Evolutionary conservation across 768 basidiomycete genomes (phyloP).

Genomic region (Mycena latifolia): DNA sequence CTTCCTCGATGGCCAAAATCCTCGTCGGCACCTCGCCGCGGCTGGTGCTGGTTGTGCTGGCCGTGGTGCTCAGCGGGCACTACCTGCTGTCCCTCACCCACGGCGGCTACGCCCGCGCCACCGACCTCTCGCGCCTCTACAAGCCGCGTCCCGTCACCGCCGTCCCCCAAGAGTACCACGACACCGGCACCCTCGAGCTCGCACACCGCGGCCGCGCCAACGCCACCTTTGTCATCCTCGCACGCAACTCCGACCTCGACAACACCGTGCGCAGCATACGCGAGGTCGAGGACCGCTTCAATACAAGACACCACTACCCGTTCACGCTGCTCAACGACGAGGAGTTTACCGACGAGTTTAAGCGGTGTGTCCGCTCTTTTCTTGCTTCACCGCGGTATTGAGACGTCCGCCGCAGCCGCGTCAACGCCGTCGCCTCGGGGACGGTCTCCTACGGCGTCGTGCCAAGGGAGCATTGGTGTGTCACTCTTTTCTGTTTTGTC

Average conservation of each 20-base stretch:
- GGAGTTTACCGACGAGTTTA: conserved; percentile 82
- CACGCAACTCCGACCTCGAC: conserved; percentile 74
- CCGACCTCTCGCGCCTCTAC: conserved; percentile 49
- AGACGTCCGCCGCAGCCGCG: conserved; percentile 46
- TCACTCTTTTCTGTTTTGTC: neutral
- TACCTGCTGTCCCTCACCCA: conserved; percentile 62
- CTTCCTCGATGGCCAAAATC: no score
- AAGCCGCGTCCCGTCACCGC: neutral
- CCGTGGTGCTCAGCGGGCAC: conserved; percentile 45
- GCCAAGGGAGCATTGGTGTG: conserved; percentile 73
- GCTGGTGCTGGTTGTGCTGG: conserved; percentile 25
- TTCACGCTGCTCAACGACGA: conserved; percentile 91
- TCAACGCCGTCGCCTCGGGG: conserved; percentile 44
- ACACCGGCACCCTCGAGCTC: conserved; percentile 47
- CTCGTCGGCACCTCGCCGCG: no score
- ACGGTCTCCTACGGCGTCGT: conserved; percentile 69
- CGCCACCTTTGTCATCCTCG: conserved; percentile 65
- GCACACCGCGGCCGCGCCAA: conserved; percentile 47
- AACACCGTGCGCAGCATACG: conserved; percentile 75
- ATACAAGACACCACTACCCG: conserved; percentile 80
- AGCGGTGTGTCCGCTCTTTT: conserved; percentile 55
- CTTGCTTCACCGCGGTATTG: no score
- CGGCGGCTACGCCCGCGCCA: conserved; percentile 62
- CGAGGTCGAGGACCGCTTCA: conserved; percentile 87
- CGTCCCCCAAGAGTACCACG: conserved; percentile 36